Percentiles rank a stretch among this genome's conserved stretches.
Conservation (phyloP, 257 asterid genomes). For the Linderniella brevidens region DNA sequence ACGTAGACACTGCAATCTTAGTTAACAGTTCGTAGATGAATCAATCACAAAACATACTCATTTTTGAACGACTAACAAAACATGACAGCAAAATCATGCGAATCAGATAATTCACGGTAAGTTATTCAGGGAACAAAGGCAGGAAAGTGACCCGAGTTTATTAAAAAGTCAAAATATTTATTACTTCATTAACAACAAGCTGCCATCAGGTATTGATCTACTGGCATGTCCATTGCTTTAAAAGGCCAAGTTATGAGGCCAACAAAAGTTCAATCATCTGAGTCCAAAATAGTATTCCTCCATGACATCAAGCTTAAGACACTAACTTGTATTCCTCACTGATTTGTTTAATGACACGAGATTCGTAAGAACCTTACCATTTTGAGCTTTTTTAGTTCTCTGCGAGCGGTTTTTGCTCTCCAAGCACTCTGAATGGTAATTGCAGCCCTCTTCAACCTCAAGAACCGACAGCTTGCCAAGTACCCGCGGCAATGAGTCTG, state of each 20-base stretch:
- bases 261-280: too few species aligned
- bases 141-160: constrained; percentile 1
- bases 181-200: too few species aligned
- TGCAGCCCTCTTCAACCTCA: constrained; percentile 23
- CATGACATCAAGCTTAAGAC: too few species aligned
- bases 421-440: constrained; percentile 28
- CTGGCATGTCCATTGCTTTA: too few species aligned
- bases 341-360: too few species aligned
- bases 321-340: too few species aligned
- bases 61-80: constrained; percentile 1
- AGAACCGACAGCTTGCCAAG: constrained; percentile 17
- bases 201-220: too few species aligned
- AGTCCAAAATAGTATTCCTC: too few species aligned
- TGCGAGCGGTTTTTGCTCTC: constrained; percentile 17
- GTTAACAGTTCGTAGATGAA: background rate
- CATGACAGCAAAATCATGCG: background rate
- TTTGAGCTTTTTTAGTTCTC: constrained; percentile 22
- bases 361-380: constrained; percentile 16
- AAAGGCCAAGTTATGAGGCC: too few species aligned
- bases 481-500: constrained; percentile 25
- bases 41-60: too few species aligned
- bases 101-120: too few species aligned
- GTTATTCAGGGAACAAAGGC: constrained; percentile 1
- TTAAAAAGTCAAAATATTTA: too few species aligned
- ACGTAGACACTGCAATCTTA: background rate